A percentile compares a stretch with the other conserved stretches of the same genome.
phyloP scores from a whole-genome alignment of 2,329 filamentous ascomycete species.

The Pseudogymnoascus sp. region DNA sequence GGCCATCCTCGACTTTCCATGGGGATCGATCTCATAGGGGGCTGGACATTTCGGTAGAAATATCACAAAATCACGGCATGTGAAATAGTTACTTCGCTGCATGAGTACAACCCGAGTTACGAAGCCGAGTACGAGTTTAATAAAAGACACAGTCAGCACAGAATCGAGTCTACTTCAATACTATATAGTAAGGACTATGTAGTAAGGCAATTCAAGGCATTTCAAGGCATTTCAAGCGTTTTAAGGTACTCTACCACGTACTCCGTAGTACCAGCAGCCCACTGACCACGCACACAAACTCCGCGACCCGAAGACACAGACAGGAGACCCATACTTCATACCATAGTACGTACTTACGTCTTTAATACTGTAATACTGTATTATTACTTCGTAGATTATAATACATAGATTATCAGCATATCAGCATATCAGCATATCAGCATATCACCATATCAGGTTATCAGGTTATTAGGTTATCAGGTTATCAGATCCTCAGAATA shows the following conservation, averaged over 20 bases:
- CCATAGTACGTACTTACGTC: not conserved
- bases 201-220: not conserved
- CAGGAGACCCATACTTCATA: not conserved
- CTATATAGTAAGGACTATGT: not conserved
- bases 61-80: not conserved
- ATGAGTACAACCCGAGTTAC: not conserved
- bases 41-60: not conserved
- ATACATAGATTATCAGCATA: not conserved
- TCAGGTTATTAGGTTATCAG: not conserved
- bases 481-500: not conserved
- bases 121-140: not conserved
- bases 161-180: not conserved
- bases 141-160: not conserved
- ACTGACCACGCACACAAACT: not conserved
- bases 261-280: not conserved
- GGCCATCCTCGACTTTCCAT: not conserved
- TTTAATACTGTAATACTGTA: not conserved
- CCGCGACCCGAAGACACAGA: not conserved
- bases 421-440: not conserved
- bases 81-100: not conserved
- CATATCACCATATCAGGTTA: not conserved
- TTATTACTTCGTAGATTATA: not conserved
- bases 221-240: too few relatives aligned
- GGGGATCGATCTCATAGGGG: not conserved
- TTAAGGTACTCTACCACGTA: not conserved